Evolutionary conservation across 257 asterid species (phyloP).

Genomic region (Gentiana straminea): DNA sequence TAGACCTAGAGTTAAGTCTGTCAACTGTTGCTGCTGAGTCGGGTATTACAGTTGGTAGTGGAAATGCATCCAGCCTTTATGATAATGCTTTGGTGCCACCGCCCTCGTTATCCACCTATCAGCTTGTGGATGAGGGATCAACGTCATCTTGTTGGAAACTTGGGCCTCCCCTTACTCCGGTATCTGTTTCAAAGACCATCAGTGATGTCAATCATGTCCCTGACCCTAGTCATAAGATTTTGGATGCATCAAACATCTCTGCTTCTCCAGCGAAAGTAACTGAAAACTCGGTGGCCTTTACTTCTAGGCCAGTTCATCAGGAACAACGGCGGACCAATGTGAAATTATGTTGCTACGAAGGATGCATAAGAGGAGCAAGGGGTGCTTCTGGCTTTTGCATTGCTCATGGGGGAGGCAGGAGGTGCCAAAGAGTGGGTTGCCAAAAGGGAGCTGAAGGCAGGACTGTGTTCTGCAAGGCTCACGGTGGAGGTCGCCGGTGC

Average conservation of each 20-base stretch:
- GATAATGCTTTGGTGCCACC: conserved; percentile 13
- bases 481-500: conserved; percentile 51
- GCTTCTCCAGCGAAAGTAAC: conserved; percentile 4
- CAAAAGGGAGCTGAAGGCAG: conserved; percentile 61
- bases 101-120: not conserved
- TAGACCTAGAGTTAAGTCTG: conserved; percentile 51
- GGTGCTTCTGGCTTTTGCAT: conserved; percentile 66
- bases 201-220: conserved; percentile 10
- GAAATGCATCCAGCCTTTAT: conserved; percentile 19
- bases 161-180: conserved; percentile 35
- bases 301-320: conserved; percentile 14
- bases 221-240: conserved; percentile 5
- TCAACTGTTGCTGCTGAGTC: conserved; percentile 46
- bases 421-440: conserved; percentile 51
- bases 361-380: conserved; percentile 55
- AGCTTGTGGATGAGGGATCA: conserved; percentile 51
- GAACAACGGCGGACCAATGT: conserved; percentile 21
- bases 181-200: conserved; percentile 9
- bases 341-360: conserved; percentile 35
- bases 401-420: conserved; percentile 58
- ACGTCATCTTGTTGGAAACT: conserved; percentile 50
- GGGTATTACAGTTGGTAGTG: conserved; percentile 24
- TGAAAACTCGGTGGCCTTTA: conserved; percentile 10
- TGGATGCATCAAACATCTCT: conserved; percentile 5
- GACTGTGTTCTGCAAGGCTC: conserved; percentile 51